phyloP scores from a whole-genome alignment of 164 flowering plant genomes.

The Vitis rupestris region DNA sequence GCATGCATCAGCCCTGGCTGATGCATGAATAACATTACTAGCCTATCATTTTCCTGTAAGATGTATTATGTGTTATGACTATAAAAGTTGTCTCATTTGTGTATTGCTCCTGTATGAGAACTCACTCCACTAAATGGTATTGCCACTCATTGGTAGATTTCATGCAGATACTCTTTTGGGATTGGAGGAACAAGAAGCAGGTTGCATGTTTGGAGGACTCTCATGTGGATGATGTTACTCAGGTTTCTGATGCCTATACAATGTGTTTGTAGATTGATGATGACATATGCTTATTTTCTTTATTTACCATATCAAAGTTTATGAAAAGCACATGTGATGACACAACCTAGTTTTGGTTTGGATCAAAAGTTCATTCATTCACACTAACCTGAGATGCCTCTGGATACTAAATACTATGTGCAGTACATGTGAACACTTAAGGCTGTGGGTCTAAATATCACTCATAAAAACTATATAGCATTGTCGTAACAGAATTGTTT shows the following conservation, averaged over 20 bases:
- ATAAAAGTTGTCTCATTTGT: background rate
- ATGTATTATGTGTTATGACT: background rate
- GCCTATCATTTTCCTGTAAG: background rate
- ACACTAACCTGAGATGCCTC: no score
- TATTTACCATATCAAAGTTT: background rate
- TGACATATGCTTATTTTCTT: background rate
- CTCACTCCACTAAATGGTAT: background rate
- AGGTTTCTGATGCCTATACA: slow-evolving; percentile 41
- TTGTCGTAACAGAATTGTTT: no score
- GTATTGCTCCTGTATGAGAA: background rate
- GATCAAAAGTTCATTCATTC: no score
- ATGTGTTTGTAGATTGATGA: background rate
- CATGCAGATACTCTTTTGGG: slow-evolving; percentile 75
- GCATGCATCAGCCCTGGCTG: background rate
- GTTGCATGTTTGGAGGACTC: slow-evolving; percentile 92
- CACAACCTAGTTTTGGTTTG: no score
- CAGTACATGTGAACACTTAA: no score
- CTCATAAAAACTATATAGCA: no score
- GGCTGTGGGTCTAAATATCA: no score
- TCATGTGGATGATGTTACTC: slow-evolving; percentile 94
- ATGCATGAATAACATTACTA: background rate
- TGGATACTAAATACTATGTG: no score
- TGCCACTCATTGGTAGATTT: background rate
- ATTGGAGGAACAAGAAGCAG: slow-evolving; percentile 80
- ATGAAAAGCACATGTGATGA: no score